Evolutionary conservation across 306 rosid genomes (phyloP).

Genomic region (Prunus dulcis): DNA sequence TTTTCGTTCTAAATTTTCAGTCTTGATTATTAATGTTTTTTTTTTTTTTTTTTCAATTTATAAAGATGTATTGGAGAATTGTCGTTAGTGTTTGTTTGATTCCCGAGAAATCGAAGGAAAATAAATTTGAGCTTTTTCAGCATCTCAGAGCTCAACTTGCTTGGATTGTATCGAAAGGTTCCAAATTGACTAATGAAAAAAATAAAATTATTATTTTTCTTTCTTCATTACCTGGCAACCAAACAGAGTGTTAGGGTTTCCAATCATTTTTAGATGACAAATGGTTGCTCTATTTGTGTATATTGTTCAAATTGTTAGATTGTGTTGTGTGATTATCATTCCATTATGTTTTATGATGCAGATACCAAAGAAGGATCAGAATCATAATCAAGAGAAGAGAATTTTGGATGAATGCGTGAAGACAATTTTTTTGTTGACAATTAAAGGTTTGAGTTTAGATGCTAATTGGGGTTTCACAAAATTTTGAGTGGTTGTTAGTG

Average conservation of each 20-base stretch:
- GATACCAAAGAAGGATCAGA: conserved; percentile 34
- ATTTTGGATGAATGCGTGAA: conserved; percentile 15
- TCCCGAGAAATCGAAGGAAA: neutral
- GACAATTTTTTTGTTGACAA: neutral
- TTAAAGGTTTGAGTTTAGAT: conserved; percentile 31
- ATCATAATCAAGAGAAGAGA: conserved; percentile 21
- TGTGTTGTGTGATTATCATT: neutral
- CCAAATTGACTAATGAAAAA: neutral
- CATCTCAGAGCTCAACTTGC: neutral
- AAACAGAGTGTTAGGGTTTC: conserved; percentile 14
- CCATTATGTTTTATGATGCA: conserved; percentile 32
- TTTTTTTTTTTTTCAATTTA: neutral
- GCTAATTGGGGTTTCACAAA: conserved; percentile 22
- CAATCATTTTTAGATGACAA: neutral
- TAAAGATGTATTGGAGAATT: neutral
- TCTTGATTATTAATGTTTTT: neutral
- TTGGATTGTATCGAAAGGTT: neutral
- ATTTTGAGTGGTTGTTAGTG: conserved; percentile 28
- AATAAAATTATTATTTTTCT: neutral
- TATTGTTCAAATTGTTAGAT: conserved; percentile 5
- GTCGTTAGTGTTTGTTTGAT: conserved; percentile 4
- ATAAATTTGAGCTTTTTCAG: conserved; percentile 1
- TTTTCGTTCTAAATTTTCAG: neutral
- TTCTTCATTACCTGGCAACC: neutral
- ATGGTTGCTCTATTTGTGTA: neutral